phyloP scores from a whole-genome alignment of 78 protist genomes.

The Dictyostelium purpureum region DNA sequence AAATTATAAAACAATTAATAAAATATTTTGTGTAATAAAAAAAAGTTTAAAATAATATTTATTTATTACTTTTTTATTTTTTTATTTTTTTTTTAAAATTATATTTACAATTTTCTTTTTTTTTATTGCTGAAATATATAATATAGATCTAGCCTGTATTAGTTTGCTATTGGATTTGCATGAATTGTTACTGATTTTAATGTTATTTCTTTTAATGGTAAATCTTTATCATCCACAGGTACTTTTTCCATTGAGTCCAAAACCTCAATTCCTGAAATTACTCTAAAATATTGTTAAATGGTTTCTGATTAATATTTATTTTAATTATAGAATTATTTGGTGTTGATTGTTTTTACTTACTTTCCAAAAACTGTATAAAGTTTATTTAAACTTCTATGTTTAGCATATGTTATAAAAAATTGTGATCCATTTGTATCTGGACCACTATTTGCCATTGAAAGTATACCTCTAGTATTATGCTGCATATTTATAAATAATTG shows the following conservation, averaged over 20 bases:
- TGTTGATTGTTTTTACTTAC: conserved; percentile 27
- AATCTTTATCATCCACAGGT: conserved; percentile 86
- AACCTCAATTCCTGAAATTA: conserved; percentile 89
- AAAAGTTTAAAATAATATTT: not conserved
- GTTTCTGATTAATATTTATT: not conserved
- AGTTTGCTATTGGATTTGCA: conserved; percentile 91
- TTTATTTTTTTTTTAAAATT: no score
- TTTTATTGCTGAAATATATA: not conserved
- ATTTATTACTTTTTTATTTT: not conserved
- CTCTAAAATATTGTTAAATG: conserved; percentile 21
- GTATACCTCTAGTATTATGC: conserved; percentile 87
- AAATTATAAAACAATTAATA: not conserved
- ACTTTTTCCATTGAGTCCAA: conserved; percentile 92
- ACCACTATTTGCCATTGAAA: conserved; percentile 93
- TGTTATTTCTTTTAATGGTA: conserved; percentile 64
- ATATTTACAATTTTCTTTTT: not conserved
- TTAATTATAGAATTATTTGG: not conserved
- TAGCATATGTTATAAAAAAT: conserved; percentile 89
- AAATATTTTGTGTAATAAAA: not conserved
- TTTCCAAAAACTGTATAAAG: conserved; percentile 91
- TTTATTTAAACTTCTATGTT: conserved; percentile 88
- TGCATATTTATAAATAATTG: conserved; percentile 85
- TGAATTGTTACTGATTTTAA: conserved; percentile 87
- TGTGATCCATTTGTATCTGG: conserved; percentile 89
- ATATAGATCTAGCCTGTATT: not conserved